phyloP scores from a whole-genome alignment of 2,329 filamentous ascomycete species.

The Sarocladium oryzae region DNA sequence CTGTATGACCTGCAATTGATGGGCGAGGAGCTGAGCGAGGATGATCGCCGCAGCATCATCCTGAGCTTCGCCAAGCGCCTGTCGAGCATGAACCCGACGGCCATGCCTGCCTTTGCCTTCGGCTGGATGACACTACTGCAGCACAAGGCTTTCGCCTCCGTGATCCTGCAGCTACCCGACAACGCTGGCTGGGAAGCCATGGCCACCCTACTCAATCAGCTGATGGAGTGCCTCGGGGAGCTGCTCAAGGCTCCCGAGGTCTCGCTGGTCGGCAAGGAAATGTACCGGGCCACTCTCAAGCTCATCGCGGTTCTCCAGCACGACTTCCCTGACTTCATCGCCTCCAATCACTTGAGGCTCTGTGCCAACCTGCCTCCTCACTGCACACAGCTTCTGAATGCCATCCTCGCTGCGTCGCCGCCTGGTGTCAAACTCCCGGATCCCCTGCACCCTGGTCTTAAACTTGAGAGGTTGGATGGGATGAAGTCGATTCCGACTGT shows the following conservation, averaged over 20 bases:
- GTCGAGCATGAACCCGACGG: conserved; percentile 65
- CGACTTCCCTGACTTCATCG: conserved; percentile 89
- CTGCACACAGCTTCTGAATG: conserved; percentile 81
- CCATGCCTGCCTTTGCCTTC: conserved; percentile 78
- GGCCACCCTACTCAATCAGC: conserved; percentile 64
- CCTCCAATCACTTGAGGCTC: conserved; percentile 77
- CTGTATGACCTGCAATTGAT: conserved; percentile 65
- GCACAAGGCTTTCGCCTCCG: conserved; percentile 79
- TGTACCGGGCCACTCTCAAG: conserved; percentile 79
- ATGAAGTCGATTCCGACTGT: conserved; percentile 61
- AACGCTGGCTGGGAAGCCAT: conserved; percentile 71
- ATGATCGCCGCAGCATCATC: conserved; percentile 63
- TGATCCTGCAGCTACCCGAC: conserved; percentile 61
- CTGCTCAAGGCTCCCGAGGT: conserved; percentile 70
- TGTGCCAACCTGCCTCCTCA: conserved; percentile 76
- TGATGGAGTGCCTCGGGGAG: conserved; percentile 70
- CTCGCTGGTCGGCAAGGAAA: conserved; percentile 65
- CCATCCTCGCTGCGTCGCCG: conserved; percentile 77
- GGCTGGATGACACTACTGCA: conserved; percentile 77
- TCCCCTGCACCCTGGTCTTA: conserved; percentile 67
- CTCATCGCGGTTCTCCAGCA: conserved; percentile 82
- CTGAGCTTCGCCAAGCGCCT: conserved; percentile 66
- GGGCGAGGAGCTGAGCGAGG: conserved; percentile 50
- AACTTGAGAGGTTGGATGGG: conserved; percentile 71
- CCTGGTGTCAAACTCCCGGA: conserved; percentile 56